Evolutionary conservation across 352 stramenopile genomes (phyloP).

Genomic region (Peronospora destructor): DNA sequence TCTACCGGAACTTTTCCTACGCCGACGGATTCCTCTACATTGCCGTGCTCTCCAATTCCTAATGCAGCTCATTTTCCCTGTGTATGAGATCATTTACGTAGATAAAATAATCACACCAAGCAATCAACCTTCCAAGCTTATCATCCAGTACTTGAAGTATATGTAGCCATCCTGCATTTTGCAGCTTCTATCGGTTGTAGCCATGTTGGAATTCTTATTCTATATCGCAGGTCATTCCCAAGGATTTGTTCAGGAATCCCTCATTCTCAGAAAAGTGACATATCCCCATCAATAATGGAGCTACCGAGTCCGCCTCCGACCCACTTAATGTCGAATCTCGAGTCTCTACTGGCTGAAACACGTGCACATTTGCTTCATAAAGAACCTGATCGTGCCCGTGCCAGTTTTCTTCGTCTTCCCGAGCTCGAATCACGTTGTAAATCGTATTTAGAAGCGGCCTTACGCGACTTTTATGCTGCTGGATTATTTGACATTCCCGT

Average conservation of each 20-base stretch:
- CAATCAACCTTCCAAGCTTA: background rate
- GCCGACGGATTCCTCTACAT: conserved; percentile 77
- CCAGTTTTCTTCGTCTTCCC: conserved; percentile 54
- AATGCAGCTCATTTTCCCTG: background rate
- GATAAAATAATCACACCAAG: no score
- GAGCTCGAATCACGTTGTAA: conserved; percentile 35
- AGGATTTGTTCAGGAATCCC: conserved; percentile 4
- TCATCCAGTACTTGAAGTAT: background rate
- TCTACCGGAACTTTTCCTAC: conserved; percentile 66
- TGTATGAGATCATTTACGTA: background rate
- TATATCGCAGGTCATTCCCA: background rate
- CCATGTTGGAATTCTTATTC: background rate
- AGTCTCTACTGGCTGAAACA: conserved; percentile 27
- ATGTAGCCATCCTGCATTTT: no score
- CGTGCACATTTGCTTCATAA: conserved; percentile 44
- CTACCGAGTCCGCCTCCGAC: background rate
- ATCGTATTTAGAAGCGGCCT: conserved; percentile 41
- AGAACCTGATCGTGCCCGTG: conserved; percentile 45
- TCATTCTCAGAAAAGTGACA: conserved; percentile 20
- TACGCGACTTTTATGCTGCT: conserved; percentile 59
- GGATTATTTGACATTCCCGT: conserved; percentile 56
- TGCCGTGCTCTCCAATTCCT: conserved; percentile 17
- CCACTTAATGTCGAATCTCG: conserved; percentile 15
- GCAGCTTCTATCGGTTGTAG: no score
- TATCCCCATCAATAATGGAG: conserved; percentile 10